Conservation (phyloP, 805 yeast genomes). For the Danielozyma ontarioensis region DNA sequence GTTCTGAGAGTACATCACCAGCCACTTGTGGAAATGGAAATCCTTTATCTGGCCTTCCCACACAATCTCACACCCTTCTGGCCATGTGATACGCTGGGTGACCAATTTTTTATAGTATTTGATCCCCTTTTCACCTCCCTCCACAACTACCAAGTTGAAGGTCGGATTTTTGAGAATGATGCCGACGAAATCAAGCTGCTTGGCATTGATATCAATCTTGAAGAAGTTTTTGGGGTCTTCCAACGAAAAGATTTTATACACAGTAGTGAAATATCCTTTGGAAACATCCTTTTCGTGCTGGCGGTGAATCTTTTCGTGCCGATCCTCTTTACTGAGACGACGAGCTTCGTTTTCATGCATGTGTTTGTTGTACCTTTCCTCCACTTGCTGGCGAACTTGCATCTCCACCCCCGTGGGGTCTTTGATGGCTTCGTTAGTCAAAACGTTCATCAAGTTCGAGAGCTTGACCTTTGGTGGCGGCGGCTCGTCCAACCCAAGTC, state of each 20-base stretch:
- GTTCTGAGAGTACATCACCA: conserved; percentile 47
- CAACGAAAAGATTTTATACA: conserved; percentile 51
- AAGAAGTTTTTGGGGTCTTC: conserved; percentile 62
- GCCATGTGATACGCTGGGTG: conserved; percentile 65
- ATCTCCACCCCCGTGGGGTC: conserved; percentile 88
- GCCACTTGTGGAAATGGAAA: conserved; percentile 63
- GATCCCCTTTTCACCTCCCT: conserved; percentile 64
- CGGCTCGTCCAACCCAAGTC: conserved; percentile 77
- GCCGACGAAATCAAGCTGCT: conserved; percentile 65
- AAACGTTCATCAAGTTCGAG: conserved; percentile 78
- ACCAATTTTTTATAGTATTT: conserved; percentile 61
- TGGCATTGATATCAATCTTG: conserved; percentile 77
- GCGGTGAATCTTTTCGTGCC: conserved; percentile 40
- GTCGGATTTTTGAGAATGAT: conserved; percentile 42
- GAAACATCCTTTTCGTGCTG: conserved; percentile 45
- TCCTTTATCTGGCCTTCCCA: conserved; percentile 70
- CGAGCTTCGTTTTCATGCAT: conserved; percentile 56
- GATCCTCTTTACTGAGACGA: conserved; percentile 54
- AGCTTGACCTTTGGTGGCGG: conserved; percentile 87
- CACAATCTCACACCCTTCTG: conserved; percentile 43
- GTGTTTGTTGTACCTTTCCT: conserved; percentile 56
- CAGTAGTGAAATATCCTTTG: conserved; percentile 52
- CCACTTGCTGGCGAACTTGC: conserved; percentile 64
- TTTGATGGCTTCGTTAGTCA: conserved; percentile 76
- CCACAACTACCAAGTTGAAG: conserved; percentile 61